A percentile compares a stretch with the other conserved stretches of the same genome.
These are phyloP conservation scores for Chytriomyces sp. DNA, from an alignment of 192 early-diverging fungal species.

Conservation along the genomic window DNA sequence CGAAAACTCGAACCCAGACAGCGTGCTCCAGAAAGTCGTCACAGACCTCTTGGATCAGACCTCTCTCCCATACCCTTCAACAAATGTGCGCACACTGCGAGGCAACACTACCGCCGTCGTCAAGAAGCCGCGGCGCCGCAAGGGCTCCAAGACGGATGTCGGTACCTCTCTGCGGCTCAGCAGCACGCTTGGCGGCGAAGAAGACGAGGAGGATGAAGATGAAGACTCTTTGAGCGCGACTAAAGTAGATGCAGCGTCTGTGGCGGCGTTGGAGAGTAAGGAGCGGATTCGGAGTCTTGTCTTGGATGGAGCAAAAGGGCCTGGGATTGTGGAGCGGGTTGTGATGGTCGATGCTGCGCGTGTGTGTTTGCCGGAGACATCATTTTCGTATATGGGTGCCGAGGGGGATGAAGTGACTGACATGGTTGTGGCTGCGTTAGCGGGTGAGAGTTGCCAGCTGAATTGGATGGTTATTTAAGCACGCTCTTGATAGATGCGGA, in stretches of 20 bases:
- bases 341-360: conserved; percentile 2
- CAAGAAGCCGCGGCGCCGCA: neutral
- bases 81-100: neutral
- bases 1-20: conserved; percentile 16
- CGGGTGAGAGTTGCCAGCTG: no score
- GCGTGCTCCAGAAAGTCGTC: neutral
- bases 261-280: conserved; percentile 1
- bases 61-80: neutral
- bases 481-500: no score
- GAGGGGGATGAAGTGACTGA: no score
- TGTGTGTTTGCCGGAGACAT: neutral
- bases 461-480: no score
- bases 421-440: no score
- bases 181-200: neutral
- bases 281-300: conserved; percentile 10
- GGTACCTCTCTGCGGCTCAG: neutral
- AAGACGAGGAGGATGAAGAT: conserved; percentile 2
- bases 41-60: neutral
- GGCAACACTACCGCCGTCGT: no score
- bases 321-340: conserved; percentile 9
- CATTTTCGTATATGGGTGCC: no score
- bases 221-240: neutral
- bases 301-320: conserved; percentile 10
- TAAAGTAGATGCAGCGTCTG: neutral
- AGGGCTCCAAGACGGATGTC: no score